phyloP scores from a whole-genome alignment of 148 eudicot species.

The Rhododendron ovatum region DNA sequence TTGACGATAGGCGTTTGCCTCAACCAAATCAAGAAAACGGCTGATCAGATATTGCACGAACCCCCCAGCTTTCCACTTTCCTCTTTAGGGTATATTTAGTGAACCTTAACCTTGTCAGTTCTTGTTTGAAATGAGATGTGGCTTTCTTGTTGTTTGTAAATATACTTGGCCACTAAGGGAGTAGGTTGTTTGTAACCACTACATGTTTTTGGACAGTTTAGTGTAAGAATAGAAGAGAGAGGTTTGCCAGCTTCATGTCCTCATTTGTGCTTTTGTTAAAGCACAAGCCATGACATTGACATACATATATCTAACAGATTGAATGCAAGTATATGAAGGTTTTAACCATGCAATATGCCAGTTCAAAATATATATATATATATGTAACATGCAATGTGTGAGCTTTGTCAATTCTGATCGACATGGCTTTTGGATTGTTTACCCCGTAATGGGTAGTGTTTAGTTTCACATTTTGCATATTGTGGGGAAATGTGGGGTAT shows the following conservation, averaged over 20 bases:
- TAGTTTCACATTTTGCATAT: not conserved
- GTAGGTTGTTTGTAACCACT: not conserved
- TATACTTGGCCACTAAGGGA: not conserved
- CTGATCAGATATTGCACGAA: constrained; percentile 15
- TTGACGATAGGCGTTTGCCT: constrained; percentile 31
- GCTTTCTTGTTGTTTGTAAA: not conserved
- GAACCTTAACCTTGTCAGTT: not conserved
- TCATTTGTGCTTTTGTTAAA: not conserved
- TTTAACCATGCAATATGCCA: not conserved
- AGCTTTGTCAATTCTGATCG: not conserved
- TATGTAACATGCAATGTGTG: not conserved
- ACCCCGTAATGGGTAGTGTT: not conserved
- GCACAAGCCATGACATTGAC: not conserved
- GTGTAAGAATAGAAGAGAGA: not conserved
- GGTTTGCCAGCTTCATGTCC: not conserved
- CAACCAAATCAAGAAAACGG: constrained; percentile 38
- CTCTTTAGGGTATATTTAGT: not conserved
- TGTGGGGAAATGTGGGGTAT: not conserved
- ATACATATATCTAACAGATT: not conserved
- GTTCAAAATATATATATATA: too few relatives aligned
- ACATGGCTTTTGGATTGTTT: not conserved
- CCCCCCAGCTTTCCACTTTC: not conserved
- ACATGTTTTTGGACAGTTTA: not conserved
- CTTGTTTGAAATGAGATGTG: not conserved
- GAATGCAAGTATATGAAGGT: constrained; percentile 3